phyloP scores from a whole-genome alignment of 2,329 filamentous ascomycete genomes.

The Elsinoe batatas region DNA sequence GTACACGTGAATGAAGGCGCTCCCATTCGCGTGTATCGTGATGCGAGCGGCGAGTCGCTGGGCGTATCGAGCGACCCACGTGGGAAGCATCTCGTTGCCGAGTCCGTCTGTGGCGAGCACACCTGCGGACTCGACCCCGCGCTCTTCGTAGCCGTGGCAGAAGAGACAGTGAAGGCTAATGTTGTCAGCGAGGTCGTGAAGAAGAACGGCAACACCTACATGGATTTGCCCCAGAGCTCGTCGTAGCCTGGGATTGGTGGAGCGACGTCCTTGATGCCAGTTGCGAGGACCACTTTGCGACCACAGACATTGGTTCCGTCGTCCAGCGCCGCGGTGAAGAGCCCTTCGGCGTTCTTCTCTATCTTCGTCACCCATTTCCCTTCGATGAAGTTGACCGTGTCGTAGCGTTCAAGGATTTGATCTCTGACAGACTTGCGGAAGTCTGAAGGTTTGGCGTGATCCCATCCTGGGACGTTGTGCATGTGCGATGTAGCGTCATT shows the following conservation, averaged over 20 bases:
- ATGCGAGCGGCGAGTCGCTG: background rate
- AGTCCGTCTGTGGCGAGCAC: slow-evolving; percentile 37
- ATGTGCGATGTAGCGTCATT: slow-evolving; percentile 36
- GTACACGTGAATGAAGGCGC: background rate
- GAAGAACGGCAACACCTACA: background rate
- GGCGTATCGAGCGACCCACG: slow-evolving; percentile 6
- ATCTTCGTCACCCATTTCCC: background rate
- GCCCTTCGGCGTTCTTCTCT: background rate
- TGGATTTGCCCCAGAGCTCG: background rate
- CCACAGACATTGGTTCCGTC: background rate
- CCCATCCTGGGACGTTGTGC: slow-evolving; percentile 35
- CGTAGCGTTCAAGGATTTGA: background rate
- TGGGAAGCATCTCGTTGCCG: slow-evolving; percentile 14
- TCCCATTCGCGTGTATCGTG: background rate
- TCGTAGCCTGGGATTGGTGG: background rate
- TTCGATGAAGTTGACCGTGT: background rate
- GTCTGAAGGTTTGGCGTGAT: slow-evolving; percentile 27
- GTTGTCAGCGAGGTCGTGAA: background rate
- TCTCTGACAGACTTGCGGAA: slow-evolving; percentile 26
- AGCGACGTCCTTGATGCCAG: background rate
- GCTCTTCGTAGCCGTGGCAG: slow-evolving; percentile 51
- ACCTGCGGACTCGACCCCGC: slow-evolving; percentile 37
- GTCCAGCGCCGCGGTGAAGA: background rate
- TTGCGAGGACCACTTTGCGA: background rate
- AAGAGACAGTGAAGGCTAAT: slow-evolving; percentile 47